Evolutionary conservation across 805 yeast genomes (phyloP).

Genomic region (Tetrapisispora arboricola): DNA sequence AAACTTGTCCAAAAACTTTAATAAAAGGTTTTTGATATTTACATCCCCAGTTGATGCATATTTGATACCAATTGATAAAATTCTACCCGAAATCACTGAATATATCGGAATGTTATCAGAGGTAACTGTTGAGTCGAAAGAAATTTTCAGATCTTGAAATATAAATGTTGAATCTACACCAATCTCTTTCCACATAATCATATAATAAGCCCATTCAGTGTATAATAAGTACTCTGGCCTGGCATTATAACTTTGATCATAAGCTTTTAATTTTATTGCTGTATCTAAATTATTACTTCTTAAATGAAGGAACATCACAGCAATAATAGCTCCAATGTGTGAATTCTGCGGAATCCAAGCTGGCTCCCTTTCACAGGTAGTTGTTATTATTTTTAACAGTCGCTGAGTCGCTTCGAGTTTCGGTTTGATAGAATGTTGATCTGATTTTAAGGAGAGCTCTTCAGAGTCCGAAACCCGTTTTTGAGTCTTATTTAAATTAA

Average conservation of each 20-base stretch:
- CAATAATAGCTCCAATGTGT: conserved; percentile 62
- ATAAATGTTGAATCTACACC: conserved; percentile 30
- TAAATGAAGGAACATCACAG: conserved; percentile 63
- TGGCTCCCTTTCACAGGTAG: conserved; percentile 18
- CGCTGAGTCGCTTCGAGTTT: not conserved
- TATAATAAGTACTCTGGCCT: conserved; percentile 71
- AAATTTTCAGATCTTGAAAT: conserved; percentile 9
- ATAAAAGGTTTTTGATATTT: conserved; percentile 40
- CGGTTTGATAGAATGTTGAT: not conserved
- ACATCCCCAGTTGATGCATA: conserved; percentile 60
- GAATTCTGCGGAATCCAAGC: conserved; percentile 29
- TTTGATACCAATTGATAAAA: conserved; percentile 64
- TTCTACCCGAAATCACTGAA: conserved; percentile 62
- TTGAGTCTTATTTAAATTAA: conserved; percentile 42
- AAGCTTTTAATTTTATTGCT: conserved; percentile 48
- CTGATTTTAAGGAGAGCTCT: too few species aligned
- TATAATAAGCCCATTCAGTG: conserved; percentile 49
- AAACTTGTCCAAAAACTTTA: conserved; percentile 21
- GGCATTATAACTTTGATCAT: conserved; percentile 4
- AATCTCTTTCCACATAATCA: conserved; percentile 67
- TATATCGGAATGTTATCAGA: conserved; percentile 54
- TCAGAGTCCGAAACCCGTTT: too few species aligned
- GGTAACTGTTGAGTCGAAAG: conserved; percentile 28
- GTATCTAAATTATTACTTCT: conserved; percentile 50
- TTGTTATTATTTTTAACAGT: conserved; percentile 13